Evolutionary conservation across 139 green algal genomes (phyloP), one percentile per base, ranked within the genome.

Genomic region (Tetradesmus lagerheimii): DNA sequence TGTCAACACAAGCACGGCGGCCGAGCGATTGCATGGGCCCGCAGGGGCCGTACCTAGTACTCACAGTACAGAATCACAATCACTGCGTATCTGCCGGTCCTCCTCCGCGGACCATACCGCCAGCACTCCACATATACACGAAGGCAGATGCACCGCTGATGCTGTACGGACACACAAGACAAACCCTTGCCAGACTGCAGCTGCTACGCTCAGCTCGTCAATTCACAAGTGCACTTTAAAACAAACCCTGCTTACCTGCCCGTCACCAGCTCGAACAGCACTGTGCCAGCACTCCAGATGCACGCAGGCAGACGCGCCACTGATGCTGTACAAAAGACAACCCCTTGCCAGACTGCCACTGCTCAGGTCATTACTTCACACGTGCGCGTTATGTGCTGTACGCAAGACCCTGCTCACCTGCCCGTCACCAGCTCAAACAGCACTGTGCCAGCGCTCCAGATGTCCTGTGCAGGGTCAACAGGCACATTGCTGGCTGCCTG

Each of bases 351-450:
- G 8, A 11, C 5, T 79, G 71, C 71, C 20, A 1, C 31, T 79
- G n/a, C 71, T 37, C 71, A 41, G n/a, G n/a, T n/a, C n/a, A n/a
- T n/a, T n/a, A n/a, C n/a, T n/a, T n/a, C n/a, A n/a, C n/a, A n/a
- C n/a, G n/a, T 31, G 29, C 67, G 5, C 67, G 29, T 78, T n/a
- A n/a, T n/a, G n/a, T n/a, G n/a, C n/a, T 37, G 31, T 15, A 41
- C 71, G 34, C 71, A 41, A 1, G 15, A 14, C 71, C 71, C 71
- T n/a, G n/a, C 75, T 84, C 78, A 84, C 78, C 78, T 84, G 25
- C 78, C 78, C 11, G 41, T 34, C 37, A 84, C 37, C 78, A 84
- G 38, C 78, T 84, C 78, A 23, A 34, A 84, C 78, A 84, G 78
- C 37, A 84, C 78, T 18, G 78, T 84, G 27, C 78, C 78, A 31